Evolutionary conservation across 2,329 filamentous ascomycete species (phyloP), one percentile per base, ranked within the genome.

Genomic region (Paracorniculantispora psalliotae): DNA sequence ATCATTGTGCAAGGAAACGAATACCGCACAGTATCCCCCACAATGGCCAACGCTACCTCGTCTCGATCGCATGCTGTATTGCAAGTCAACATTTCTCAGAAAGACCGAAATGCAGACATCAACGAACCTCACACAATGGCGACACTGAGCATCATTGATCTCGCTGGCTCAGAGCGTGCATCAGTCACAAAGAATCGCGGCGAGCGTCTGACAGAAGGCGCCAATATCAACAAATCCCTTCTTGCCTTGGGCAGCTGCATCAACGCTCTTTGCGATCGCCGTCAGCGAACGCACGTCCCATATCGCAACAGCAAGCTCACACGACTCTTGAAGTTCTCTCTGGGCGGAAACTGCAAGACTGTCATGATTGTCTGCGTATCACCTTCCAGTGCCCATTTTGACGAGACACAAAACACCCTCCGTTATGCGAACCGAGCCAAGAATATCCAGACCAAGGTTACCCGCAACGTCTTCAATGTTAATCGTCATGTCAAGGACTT

Each of bases 341-440:
- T 99, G 0, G 94, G 94, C 30, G 94, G 94, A 3, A 99, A 99
- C 73, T 99, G 94, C 81, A 96, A 92, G 75, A 99, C 94, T 0
- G 94, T 99, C 71, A 99, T 99, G 94, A 97, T 99, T 72, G 94
- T 99, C 26, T 99, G 94, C 68, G 91, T 99, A 57, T 97, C 92
- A 66, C 94, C 94, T 1, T 97, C 92, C 1, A 97, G 94, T 68
- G 89, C 90, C 5, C 94, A 99, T 74, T 99, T 94, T 67, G 94
- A 99, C 72, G 94, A 99, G 75, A 97, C 93, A 0, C 94, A 99
- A 68, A 99, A 99, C 73, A 99, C 94, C 0, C 81, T 99, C 19
- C 90, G 96, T 67, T 99, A 99, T 69, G 94, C 94, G 52, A 97
- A 99, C 73, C 84, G 94, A 65, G 94, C 94, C 61, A 99, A 99